Conservation (phyloP, 768 basidiomycete species). For the Lentinula sp. region DNA sequence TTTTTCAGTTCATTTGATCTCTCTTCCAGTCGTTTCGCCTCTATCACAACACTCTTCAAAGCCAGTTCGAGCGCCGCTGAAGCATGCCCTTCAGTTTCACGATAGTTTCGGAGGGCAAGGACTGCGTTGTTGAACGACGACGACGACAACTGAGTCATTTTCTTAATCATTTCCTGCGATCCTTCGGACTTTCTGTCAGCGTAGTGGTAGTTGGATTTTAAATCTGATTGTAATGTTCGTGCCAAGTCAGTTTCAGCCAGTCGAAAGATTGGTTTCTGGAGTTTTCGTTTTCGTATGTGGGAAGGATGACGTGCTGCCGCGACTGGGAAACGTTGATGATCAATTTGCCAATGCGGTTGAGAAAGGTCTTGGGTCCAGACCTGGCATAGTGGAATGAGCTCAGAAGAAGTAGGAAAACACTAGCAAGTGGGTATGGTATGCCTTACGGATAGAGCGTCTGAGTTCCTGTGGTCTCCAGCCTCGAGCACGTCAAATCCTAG, state of each 20-base stretch:
- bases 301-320: constrained; percentile 43
- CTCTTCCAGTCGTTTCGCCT: neutral
- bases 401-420: neutral
- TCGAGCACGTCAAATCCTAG: constrained; percentile 11
- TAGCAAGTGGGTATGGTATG: neutral
- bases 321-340: constrained; percentile 24
- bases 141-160: no score
- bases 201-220: neutral
- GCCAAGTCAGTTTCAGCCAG: constrained; percentile 4
- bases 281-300: constrained; percentile 23
- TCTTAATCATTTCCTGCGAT: neutral
- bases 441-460: neutral
- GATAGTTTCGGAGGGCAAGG: neutral
- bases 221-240: neutral
- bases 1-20: neutral
- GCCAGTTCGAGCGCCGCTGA: neutral
- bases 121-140: neutral
- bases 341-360: neutral
- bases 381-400: no score
- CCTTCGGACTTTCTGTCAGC: no score
- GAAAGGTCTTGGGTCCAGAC: neutral
- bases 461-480: neutral
- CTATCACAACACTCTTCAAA: neutral
- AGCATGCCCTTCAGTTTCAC: neutral
- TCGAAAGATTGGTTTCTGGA: constrained; percentile 23